Evolutionary conservation across 345 rosid species (phyloP).

Genomic region (Eucalyptus tenuipes): DNA sequence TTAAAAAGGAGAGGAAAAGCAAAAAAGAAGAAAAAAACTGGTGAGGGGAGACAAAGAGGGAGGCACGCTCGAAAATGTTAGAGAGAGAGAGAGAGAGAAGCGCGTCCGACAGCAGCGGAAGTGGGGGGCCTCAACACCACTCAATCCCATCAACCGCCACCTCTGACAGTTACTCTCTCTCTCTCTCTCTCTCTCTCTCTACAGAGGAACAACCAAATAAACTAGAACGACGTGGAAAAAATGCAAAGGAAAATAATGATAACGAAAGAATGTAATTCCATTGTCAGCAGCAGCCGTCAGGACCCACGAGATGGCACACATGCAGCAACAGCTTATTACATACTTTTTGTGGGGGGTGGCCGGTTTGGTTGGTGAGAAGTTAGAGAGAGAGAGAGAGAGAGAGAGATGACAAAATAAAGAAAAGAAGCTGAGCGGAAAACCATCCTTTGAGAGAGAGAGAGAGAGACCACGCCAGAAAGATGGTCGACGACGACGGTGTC

Average conservation of each 20-base stretch:
- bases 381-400: constrained; percentile 1
- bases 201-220: neutral
- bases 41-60: neutral
- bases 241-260: neutral
- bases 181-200: neutral
- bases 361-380: neutral
- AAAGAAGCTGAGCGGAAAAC: neutral
- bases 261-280: neutral
- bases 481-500: constrained; percentile 54
- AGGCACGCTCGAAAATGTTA: neutral
- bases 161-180: neutral
- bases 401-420: neutral
- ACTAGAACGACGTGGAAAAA: neutral
- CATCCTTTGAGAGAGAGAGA: neutral
- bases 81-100: neutral
- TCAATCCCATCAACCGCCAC: neutral
- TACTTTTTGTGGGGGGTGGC: neutral
- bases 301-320: neutral
- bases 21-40: neutral
- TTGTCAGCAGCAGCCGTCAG: neutral
- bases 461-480: neutral
- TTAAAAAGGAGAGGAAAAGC: neutral
- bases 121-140: constrained; percentile 20
- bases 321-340: neutral
- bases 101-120: constrained; percentile 24